These are phyloP conservation scores for Haplosporangium sp. DNA, from an alignment of 371 early-diverging fungal genomes.

Conservation along the genomic window DNA sequence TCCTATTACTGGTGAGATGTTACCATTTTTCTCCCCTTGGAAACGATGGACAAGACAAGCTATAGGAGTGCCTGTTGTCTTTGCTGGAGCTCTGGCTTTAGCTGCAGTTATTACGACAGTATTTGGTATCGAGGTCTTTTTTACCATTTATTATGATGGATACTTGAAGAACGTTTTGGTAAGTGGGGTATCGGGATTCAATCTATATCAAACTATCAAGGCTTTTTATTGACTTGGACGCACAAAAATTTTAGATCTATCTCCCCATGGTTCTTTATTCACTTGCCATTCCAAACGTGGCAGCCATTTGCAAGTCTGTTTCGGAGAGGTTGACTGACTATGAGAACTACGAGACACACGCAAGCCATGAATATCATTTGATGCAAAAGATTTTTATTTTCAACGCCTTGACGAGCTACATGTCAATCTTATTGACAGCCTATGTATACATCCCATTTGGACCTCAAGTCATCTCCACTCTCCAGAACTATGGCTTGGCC, in stretches of 20 bases:
- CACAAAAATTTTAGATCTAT: constrained; percentile 61
- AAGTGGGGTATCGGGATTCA: not conserved
- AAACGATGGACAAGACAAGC: constrained; percentile 75
- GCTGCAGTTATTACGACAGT: constrained; percentile 74
- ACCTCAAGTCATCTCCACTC: constrained; percentile 39
- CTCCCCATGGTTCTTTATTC: constrained; percentile 82
- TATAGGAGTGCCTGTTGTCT: constrained; percentile 71
- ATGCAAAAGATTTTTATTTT: constrained; percentile 89
- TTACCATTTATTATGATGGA: constrained; percentile 87
- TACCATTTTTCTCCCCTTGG: constrained; percentile 77
- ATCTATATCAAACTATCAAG: not conserved
- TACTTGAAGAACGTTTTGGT: constrained; percentile 60
- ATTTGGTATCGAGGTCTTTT: constrained; percentile 81
- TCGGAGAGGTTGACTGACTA: constrained; percentile 76
- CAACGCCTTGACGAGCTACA: constrained; percentile 83
- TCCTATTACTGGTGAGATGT: constrained; percentile 79
- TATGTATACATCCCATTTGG: constrained; percentile 87
- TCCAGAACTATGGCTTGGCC: constrained; percentile 46
- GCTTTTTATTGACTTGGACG: no score
- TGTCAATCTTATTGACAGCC: constrained; percentile 86
- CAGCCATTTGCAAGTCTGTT: constrained; percentile 73
- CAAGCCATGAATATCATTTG: constrained; percentile 75
- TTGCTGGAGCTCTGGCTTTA: constrained; percentile 71
- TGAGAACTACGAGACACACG: constrained; percentile 86
- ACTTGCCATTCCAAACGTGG: constrained; percentile 79